Conservation (phyloP, 1,139 yeast genomes). For the Blastobotrys capitulatus region DNA sequence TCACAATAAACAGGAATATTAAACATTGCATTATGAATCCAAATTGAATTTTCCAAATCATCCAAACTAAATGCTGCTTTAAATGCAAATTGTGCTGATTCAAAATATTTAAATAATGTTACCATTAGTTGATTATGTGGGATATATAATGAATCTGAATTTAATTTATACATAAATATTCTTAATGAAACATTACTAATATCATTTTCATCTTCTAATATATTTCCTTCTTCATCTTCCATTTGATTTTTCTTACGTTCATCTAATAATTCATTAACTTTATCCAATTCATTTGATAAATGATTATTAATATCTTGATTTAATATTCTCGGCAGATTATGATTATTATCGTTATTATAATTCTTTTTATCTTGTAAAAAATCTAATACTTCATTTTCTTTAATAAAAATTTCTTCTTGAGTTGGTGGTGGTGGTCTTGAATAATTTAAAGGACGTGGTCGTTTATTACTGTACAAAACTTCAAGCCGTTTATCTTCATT, state of each 20-base stretch:
- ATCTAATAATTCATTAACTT: neutral
- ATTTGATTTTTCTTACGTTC: neutral
- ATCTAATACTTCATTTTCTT: too few relatives aligned
- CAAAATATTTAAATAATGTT: neutral
- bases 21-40: neutral
- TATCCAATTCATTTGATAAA: neutral
- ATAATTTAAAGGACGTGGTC: too few relatives aligned
- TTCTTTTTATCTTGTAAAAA: too few relatives aligned
- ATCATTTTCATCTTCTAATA: neutral
- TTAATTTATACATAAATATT: neutral
- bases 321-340: too few relatives aligned
- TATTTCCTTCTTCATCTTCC: neutral
- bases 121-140: neutral
- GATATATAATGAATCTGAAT: neutral
- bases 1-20: neutral
- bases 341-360: too few relatives aligned
- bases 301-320: too few relatives aligned
- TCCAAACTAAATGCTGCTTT: constrained; percentile 1
- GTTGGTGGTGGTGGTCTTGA: too few relatives aligned
- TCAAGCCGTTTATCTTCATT: neutral
- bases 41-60: constrained; percentile 7
- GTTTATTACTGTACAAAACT: too few relatives aligned
- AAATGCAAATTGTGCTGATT: neutral
- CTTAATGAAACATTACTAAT: neutral
- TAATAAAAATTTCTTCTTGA: too few relatives aligned